phyloP scores from a whole-genome alignment of 257 asterid genomes.

The Primulina eburnea region DNA sequence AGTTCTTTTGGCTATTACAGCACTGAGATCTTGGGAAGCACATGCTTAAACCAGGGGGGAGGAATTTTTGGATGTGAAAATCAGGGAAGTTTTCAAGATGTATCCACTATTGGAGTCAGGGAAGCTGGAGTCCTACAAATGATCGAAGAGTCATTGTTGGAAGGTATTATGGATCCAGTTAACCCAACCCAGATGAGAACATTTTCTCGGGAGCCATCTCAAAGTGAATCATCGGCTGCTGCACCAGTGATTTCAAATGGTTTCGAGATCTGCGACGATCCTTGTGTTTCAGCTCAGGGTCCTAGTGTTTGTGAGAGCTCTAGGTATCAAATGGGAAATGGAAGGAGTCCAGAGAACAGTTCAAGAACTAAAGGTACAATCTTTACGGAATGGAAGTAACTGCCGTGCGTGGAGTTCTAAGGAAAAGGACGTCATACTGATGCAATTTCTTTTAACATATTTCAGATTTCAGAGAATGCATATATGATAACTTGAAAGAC shows the following conservation, averaged over 20 bases:
- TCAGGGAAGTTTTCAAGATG: slow-evolving; percentile 41
- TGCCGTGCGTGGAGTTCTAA: neutral
- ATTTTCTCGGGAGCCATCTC: slow-evolving; percentile 66
- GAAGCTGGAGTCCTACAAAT: slow-evolving; percentile 46
- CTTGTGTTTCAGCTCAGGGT: slow-evolving; percentile 58
- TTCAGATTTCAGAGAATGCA: slow-evolving; percentile 52
- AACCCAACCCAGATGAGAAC: slow-evolving; percentile 44
- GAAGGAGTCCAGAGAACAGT: slow-evolving; percentile 48
- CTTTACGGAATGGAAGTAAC: neutral
- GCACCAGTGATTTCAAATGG: slow-evolving; percentile 50
- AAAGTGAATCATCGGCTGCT: slow-evolving; percentile 81
- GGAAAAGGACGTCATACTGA: slow-evolving; percentile 9
- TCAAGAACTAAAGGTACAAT: slow-evolving; percentile 40
- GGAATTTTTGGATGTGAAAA: slow-evolving; percentile 36
- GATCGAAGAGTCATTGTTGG: slow-evolving; percentile 54
- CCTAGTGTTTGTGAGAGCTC: slow-evolving; percentile 55
- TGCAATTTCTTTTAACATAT: neutral
- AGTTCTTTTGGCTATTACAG: slow-evolving; percentile 45
- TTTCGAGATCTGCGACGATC: slow-evolving; percentile 59
- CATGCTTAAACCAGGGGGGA: slow-evolving; percentile 36
- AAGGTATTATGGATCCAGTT: slow-evolving; percentile 41
- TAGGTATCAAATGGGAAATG: slow-evolving; percentile 43
- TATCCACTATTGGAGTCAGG: slow-evolving; percentile 33
- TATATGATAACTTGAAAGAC: slow-evolving; percentile 43
- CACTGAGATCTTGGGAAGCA: slow-evolving; percentile 28